Base-by-base conservation (phyloP, 1,284 basidiomycete genomes). In the Sphaerobolus stellatus region DNA sequence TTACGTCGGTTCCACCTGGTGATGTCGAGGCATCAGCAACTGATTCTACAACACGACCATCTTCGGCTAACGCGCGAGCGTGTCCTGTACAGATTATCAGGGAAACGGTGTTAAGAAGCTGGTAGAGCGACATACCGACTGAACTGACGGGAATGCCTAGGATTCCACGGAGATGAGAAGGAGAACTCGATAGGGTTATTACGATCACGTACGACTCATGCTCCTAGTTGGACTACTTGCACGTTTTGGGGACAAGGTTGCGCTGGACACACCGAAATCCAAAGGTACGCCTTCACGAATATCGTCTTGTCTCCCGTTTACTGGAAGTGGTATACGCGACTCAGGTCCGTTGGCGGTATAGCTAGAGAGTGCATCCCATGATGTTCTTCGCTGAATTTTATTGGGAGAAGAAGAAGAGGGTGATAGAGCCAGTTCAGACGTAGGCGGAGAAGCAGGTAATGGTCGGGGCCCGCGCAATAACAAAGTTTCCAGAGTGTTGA, bases 141-240 rank as follows among this genome's bases (percentile, higher is more conserved):
- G 90, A 81, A 58, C 88, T 78, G 30, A 92, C 80, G 44, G 89
- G 89, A 67, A 92, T 92, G 52, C 88, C 88, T 91, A 63, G 55
- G 54, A 62, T n/a, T n/a, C n/a, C n/a, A n/a, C n/a, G n/a, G n/a
- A n/a, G n/a, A n/a, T n/a, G n/a, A n/a, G n/a, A n/a, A n/a, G n/a
- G n/a, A n/a, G n/a, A n/a, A n/a, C n/a, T n/a, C 13, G 41, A 43
- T 11, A 49, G 33, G 43, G n/a, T n/a, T n/a, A n/a, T n/a, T n/a
- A n/a, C n/a, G 52, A 58, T 52, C 58, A 84, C 88, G 67, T 76
- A 90, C 89, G 85, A 73, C 87, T 90, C 34, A 90, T 73, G 50
- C 86, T 86, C 50, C 88, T 76, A 13, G 85, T 90, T 47, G 89
- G 88, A 65, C 89, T 91, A 3, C 80, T 74, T 31, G 74, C 68